Evolutionary conservation across 148 eudicot species (phyloP).

Genomic region (Rhododendron williamsianum): DNA sequence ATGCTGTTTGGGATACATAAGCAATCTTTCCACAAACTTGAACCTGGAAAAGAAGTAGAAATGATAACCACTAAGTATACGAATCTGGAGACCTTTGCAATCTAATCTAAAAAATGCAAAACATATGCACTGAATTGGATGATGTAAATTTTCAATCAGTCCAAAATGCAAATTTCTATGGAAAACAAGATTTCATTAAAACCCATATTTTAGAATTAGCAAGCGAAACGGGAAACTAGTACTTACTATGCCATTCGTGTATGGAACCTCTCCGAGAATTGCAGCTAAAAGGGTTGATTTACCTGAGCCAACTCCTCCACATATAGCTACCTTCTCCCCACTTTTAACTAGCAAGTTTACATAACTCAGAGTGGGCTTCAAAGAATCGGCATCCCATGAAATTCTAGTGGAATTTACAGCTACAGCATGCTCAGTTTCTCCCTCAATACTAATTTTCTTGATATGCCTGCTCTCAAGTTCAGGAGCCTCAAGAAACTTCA

Average conservation of each 20-base stretch:
- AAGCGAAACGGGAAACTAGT: not conserved
- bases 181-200: not conserved
- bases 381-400: slow-evolving; percentile 61
- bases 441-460: slow-evolving; percentile 19
- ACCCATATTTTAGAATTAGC: not conserved
- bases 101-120: not conserved
- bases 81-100: not conserved
- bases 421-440: slow-evolving; percentile 17
- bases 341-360: slow-evolving; percentile 50
- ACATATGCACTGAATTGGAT: not conserved
- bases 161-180: not conserved
- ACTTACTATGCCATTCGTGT: slow-evolving; percentile 62
- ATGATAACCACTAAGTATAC: not conserved
- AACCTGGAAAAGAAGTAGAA: slow-evolving; percentile 30
- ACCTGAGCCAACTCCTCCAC: slow-evolving; percentile 96
- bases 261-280: slow-evolving; percentile 82
- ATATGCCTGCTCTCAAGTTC: slow-evolving; percentile 58
- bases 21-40: slow-evolving; percentile 66
- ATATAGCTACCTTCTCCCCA: slow-evolving; percentile 74
- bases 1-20: slow-evolving; percentile 91
- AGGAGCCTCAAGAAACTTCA: slow-evolving; percentile 66
- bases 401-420: slow-evolving; percentile 49
- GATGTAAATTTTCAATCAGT: not conserved
- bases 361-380: slow-evolving; percentile 48
- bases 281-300: slow-evolving; percentile 82